phyloP scores from a whole-genome alignment of 2,329 filamentous ascomycete genomes.

The Bipolaris victoriae region DNA sequence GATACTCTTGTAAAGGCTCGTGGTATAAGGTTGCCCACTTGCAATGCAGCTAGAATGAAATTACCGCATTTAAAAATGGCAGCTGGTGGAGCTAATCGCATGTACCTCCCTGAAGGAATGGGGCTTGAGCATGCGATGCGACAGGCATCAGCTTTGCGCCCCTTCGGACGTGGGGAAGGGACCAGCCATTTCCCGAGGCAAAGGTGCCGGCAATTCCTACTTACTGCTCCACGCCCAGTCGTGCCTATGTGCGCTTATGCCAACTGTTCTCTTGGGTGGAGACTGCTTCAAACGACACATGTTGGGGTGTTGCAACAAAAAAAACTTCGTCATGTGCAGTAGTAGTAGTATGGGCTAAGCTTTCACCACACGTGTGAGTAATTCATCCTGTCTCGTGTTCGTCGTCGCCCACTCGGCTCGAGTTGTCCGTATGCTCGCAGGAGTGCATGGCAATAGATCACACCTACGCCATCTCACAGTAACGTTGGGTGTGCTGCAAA shows the following conservation, averaged over 20 bases:
- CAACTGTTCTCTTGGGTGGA: slow-evolving; percentile 2
- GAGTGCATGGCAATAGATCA: background rate
- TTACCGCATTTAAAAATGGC: background rate
- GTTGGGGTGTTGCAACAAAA: background rate
- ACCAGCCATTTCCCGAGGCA: slow-evolving; percentile 13
- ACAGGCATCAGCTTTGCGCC: slow-evolving; percentile 5
- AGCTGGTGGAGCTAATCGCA: slow-evolving; percentile 1
- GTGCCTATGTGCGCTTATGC: slow-evolving; percentile 7
- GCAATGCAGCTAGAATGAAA: background rate
- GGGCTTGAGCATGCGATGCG: slow-evolving; percentile 16
- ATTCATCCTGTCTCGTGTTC: background rate
- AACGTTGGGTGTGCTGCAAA: background rate
- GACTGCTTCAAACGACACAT: background rate
- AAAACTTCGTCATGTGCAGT: background rate
- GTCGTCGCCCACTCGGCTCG: background rate
- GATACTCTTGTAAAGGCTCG: background rate
- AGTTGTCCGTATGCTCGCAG: background rate
- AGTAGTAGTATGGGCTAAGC: slow-evolving; percentile 9
- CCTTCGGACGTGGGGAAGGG: slow-evolving; percentile 24
- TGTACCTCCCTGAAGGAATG: background rate
- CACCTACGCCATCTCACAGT: background rate
- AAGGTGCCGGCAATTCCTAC: slow-evolving; percentile 22
- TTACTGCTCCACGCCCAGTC: background rate
- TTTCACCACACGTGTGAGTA: slow-evolving; percentile 10
- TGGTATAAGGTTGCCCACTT: slow-evolving; percentile 7